Conservation (phyloP, 176 grass and related monocot species). For the Zea mays region Zm-B73-REFERENCE-NAM-5.0 NC_050100.1:218053501-218054000, state of each 20-base stretch:
- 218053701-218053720: conserved; percentile 43
- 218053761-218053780: conserved; percentile 64
- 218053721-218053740: conserved; percentile 45
- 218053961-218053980: conserved; percentile 62
- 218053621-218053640: not conserved
- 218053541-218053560: not conserved
- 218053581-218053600: not conserved
- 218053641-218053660: conserved; percentile 7
- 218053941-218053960: conserved; percentile 69
- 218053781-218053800: conserved; percentile 60
- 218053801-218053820: conserved; percentile 47
- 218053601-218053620: conserved; percentile 9
- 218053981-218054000: conserved; percentile 74
- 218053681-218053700: conserved; percentile 61
- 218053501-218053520: not conserved
- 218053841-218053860: conserved; percentile 4
- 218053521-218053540: not conserved
- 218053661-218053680: conserved; percentile 5
- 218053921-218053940: conserved; percentile 45
- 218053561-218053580: not conserved
- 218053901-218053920: not conserved
- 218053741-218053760: conserved; percentile 61
- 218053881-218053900: not conserved
- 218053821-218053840: conserved; percentile 69
- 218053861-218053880: conserved; percentile 4